These are phyloP conservation scores for Sporothrix curviconia DNA, from an alignment of 2,329 filamentous ascomycete species.

Conservation along the genomic window DNA sequence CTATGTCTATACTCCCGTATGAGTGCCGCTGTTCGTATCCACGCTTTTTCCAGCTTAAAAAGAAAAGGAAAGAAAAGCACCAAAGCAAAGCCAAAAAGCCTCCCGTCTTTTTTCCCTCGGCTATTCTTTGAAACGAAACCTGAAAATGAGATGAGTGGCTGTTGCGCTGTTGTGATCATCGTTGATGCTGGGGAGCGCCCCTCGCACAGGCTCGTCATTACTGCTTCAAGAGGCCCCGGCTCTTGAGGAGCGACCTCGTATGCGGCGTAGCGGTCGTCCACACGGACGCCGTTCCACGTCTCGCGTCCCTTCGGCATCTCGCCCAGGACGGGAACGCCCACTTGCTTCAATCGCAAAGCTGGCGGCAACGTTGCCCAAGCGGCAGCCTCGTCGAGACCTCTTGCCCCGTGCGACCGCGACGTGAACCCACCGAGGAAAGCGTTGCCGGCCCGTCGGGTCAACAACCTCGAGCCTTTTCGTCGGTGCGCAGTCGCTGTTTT, in stretches of 20 bases:
- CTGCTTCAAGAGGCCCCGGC: neutral
- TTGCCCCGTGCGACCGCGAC: slow-evolving; percentile 55
- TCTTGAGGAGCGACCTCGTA: slow-evolving; percentile 38
- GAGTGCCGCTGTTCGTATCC: too few species aligned
- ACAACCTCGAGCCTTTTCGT: slow-evolving; percentile 49
- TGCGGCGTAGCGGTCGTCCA: slow-evolving; percentile 46
- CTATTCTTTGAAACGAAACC: too few species aligned
- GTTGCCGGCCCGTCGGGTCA: slow-evolving; percentile 91
- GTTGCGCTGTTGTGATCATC: too few species aligned
- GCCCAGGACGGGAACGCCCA: slow-evolving; percentile 65
- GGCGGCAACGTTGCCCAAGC: slow-evolving; percentile 74
- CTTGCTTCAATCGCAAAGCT: slow-evolving; percentile 93
- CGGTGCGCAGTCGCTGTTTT: neutral
- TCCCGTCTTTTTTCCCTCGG: too few species aligned
- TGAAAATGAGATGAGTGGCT: neutral
- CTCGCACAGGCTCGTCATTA: neutral
- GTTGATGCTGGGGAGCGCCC: neutral
- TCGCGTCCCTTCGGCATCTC: slow-evolving; percentile 42
- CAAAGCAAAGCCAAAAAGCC: neutral
- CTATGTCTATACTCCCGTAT: neutral
- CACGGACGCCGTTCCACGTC: slow-evolving; percentile 54
- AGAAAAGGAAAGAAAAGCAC: neutral
- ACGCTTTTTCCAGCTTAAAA: neutral
- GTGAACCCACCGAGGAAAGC: slow-evolving; percentile 64
- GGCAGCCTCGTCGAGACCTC: slow-evolving; percentile 61